Conservation (phyloP, 805 yeast species). For the Kuraishia ogatae region DNA sequence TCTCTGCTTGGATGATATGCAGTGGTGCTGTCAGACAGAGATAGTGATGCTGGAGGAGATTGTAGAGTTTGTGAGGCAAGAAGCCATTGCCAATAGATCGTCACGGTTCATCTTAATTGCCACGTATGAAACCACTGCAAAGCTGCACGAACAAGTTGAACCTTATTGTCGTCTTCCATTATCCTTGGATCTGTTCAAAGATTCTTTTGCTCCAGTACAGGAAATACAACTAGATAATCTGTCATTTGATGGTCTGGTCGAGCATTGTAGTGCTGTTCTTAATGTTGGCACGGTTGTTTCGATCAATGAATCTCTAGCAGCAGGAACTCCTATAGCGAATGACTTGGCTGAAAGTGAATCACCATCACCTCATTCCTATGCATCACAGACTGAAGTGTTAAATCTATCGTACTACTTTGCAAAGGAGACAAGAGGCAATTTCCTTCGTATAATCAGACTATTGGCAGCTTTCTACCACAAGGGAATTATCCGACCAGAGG, state of each 20-base stretch:
- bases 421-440: background rate
- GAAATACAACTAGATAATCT: background rate
- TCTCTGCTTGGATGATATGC: slow-evolving; percentile 35
- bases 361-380: background rate
- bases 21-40: slow-evolving; percentile 30
- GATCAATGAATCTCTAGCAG: background rate
- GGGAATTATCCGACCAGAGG: background rate
- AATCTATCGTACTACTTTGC: background rate
- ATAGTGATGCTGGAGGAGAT: slow-evolving; percentile 22
- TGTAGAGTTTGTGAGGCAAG: slow-evolving; percentile 11
- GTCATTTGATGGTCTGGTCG: background rate
- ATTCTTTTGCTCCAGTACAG: background rate
- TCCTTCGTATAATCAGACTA: background rate
- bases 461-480: background rate
- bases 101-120: slow-evolving; percentile 5
- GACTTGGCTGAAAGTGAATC: background rate
- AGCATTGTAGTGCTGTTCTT: background rate
- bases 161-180: background rate
- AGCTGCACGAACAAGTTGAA: slow-evolving; percentile 1
- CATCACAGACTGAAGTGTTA: background rate
- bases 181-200: background rate
- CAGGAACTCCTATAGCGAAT: background rate
- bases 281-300: background rate
- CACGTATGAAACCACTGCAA: background rate
- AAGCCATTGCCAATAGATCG: background rate